Evolutionary conservation across 805 yeast species (phyloP).

Genomic region (Jamesozyma lodderae): DNA sequence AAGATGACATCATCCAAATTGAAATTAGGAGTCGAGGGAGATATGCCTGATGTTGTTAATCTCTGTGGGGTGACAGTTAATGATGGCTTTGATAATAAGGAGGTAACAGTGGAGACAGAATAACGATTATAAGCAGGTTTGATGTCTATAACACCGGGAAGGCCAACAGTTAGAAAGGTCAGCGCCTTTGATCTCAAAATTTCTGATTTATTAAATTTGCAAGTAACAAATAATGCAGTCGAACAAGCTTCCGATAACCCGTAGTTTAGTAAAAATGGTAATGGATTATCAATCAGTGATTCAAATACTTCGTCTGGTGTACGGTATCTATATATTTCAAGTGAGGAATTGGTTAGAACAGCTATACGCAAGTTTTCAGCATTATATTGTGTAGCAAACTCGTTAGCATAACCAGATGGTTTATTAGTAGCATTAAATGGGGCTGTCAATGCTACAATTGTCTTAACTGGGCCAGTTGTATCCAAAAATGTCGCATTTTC

Average conservation of each 20-base stretch:
- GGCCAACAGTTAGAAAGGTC: constrained; percentile 35
- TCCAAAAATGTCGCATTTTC: constrained; percentile 77
- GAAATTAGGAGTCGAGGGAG: constrained; percentile 13
- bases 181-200: constrained; percentile 36
- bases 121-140: constrained; percentile 34
- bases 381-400: constrained; percentile 78
- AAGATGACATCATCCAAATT: constrained; percentile 69
- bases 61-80: constrained; percentile 17
- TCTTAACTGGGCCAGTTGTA: constrained; percentile 54
- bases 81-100: constrained; percentile 20
- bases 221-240: constrained; percentile 74
- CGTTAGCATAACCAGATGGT: constrained; percentile 79
- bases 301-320: constrained; percentile 75
- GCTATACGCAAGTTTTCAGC: constrained; percentile 63
- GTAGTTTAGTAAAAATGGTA: constrained; percentile 64
- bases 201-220: constrained; percentile 58
- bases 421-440: constrained; percentile 61
- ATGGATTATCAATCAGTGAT: constrained; percentile 57
- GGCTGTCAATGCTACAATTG: constrained; percentile 62
- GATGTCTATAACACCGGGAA: constrained; percentile 36
- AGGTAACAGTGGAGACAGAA: constrained; percentile 22
- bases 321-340: constrained; percentile 66
- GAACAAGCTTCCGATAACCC: constrained; percentile 89
- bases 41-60: constrained; percentile 3
- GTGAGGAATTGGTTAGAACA: constrained; percentile 69